A percentile compares a stretch with the other conserved stretches of the same genome.
phyloP scores from a whole-genome alignment of 2,329 filamentous ascomycete genomes.

The Talaromyces verruculosus region DNA sequence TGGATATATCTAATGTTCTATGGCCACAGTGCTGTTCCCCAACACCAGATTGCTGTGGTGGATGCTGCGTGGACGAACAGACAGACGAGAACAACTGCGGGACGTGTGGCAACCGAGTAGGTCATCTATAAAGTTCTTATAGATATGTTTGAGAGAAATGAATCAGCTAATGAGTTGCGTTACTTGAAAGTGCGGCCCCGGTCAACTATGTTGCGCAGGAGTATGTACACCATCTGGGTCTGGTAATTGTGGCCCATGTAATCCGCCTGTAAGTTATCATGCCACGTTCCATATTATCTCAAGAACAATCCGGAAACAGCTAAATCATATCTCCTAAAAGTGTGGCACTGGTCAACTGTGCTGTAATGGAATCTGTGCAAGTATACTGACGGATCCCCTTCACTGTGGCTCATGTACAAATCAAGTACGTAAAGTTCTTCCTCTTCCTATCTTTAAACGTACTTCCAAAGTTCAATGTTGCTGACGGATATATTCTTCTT shows the following conservation, averaged over 20 bases:
- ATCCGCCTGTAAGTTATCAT: neutral
- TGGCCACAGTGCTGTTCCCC: neutral
- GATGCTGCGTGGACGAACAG: no score
- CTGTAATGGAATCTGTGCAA: neutral
- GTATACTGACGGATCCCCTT: neutral
- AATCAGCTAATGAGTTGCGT: no score
- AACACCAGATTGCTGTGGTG: no score
- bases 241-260: neutral
- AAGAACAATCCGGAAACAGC: neutral
- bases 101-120: no score
- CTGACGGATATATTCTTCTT: neutral
- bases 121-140: no score
- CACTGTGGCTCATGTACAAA: neutral
- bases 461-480: no score
- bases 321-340: neutral
- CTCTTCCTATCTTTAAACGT: no score
- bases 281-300: neutral
- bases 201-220: neutral
- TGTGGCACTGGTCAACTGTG: neutral
- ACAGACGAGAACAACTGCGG: no score
- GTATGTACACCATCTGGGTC: neutral
- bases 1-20: no score
- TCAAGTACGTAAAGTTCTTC: no score
- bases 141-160: no score
- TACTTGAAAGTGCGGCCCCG: neutral